Evolutionary conservation across 1,139 yeast species (phyloP), one percentile per base, ranked within the genome.

Genomic region (Saccharomyces pastorianus): DNA sequence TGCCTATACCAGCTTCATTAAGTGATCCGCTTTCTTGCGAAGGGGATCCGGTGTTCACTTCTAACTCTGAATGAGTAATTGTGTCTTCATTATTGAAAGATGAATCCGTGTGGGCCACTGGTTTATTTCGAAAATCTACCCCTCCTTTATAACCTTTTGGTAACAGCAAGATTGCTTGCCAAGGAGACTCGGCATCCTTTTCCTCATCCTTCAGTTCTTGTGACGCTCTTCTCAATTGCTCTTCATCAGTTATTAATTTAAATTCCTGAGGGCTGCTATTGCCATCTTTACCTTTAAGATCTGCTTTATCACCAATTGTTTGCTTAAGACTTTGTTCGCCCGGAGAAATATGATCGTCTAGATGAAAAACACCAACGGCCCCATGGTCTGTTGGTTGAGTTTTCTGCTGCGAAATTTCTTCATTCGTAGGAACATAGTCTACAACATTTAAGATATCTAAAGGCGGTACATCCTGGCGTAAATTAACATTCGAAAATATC

Each of bases 121-220:
- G 48, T 25, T 46, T 48, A 31, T 28, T 49, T 23, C 53, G 54
- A 25, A 59, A 55, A 31, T 56, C 53, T 9, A 50, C 59, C 14
- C 56, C 57, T 11, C 61, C 61, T 8, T 59, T 57, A 46, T 57
- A 59, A 29, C 59, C 61, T 32, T 63, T 65, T n/a, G 70, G 70
- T 47, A 66, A 54, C 42, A 66, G 50, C 26, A 65, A 50, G n/a
- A 66, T 63, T 13, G 68, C 69, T 20, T 64, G 66, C 31, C 58
- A 62, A 25, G 62, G 65, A 6, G 61, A 56, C 20, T 58, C 59
- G 1, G 55, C 42, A 41, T 57, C 56, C 25, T 56, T 55, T 17
- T 58, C 60, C 38, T 54, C 54, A 31, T 55, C 61, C 27, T 52
- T 56, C 49, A 56, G 46, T 52, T 55, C 53, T 42, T 59, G 58